Conservation (phyloP, 805 yeast genomes). For the Saccharomycopsis selenospora region DNA sequence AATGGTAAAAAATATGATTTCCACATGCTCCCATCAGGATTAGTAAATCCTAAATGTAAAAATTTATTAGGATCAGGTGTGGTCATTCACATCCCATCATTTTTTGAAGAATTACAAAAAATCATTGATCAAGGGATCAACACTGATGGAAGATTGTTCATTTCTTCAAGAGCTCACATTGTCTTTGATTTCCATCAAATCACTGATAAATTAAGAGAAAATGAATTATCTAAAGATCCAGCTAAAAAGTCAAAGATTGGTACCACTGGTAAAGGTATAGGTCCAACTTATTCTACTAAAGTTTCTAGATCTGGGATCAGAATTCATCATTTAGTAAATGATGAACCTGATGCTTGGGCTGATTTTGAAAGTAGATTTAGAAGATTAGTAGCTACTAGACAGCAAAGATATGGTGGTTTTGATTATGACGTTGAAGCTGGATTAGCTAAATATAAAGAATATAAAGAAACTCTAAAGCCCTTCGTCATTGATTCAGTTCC, state of each 20-base stretch:
- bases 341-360: slow-evolving; percentile 87
- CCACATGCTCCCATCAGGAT: slow-evolving; percentile 99
- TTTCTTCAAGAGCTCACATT: slow-evolving; percentile 90
- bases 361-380: slow-evolving; percentile 75
- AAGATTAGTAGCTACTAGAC: slow-evolving; percentile 73
- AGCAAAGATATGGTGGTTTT: slow-evolving; percentile 87
- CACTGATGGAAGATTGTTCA: slow-evolving; percentile 61
- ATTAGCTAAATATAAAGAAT: slow-evolving; percentile 65
- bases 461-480: slow-evolving; percentile 71
- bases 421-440: slow-evolving; percentile 81
- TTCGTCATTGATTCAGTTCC: slow-evolving; percentile 90
- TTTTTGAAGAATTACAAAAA: slow-evolving; percentile 77
- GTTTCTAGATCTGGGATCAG: slow-evolving; percentile 95
- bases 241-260: slow-evolving; percentile 82
- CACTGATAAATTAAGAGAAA: slow-evolving; percentile 91
- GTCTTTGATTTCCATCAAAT: slow-evolving; percentile 98
- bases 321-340: slow-evolving; percentile 89
- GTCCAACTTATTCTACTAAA: slow-evolving; percentile 96
- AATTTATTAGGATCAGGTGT: slow-evolving; percentile 95
- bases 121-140: slow-evolving; percentile 74
- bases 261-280: slow-evolving; percentile 98
- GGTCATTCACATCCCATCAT: slow-evolving; percentile 89
- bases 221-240: slow-evolving; percentile 57
- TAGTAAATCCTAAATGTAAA: slow-evolving; percentile 84
- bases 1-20: slow-evolving; percentile 84